Evolutionary conservation across 176 grass and related monocot species (phyloP), one percentile per base, ranked within the genome.

Genomic region (Canna indica): DNA sequence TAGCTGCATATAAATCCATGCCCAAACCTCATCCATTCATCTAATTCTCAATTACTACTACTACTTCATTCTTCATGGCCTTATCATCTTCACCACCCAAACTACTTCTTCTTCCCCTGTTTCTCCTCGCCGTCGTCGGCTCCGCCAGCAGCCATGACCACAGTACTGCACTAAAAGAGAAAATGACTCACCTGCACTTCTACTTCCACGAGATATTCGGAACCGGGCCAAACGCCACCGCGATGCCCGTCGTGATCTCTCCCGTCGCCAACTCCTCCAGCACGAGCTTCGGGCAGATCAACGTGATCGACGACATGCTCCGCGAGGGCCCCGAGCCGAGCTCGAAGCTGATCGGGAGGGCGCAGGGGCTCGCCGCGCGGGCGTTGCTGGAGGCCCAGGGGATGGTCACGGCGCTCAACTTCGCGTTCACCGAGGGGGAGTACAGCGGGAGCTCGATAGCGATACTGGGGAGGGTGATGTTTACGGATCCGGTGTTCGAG

Each of bases 381-480:
- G 59, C 76, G 33, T 65, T 65, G 0, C 39, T 80, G 27, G 27
- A 16, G 11, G 67, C 45, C 33, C 76, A 72, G 22, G 80, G n/a
- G 33, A 32, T 79, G 48, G 20, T 30, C 46, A 62, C 82, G 6
- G 4, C 58, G 48, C 76, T 87, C 67, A 82, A 73, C 50, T 69
- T 80, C 42, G 20, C 13, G 61, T 39, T 87, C 76, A 64, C 76
- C 0, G 73, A 24, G 30, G 79, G 70, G 0, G 26, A 62, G 15
- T 76, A 80, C 76, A 80, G 73, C 60, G 80, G 84, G 10, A 80
- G 84, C 76, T 69, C 65, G 47, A 1, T 87, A n/a, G 47, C 34
- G 20, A 67, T 87, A 22, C 52, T 69, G 1, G 84, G 84, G 0
- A 44, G 67, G 7, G 72, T 65, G 75, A 76, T 76, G 26, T 41